Evolutionary conservation across 306 rosid species (phyloP), one percentile per base, ranked within the genome.

Genomic region (Rosa lucieae): DNA sequence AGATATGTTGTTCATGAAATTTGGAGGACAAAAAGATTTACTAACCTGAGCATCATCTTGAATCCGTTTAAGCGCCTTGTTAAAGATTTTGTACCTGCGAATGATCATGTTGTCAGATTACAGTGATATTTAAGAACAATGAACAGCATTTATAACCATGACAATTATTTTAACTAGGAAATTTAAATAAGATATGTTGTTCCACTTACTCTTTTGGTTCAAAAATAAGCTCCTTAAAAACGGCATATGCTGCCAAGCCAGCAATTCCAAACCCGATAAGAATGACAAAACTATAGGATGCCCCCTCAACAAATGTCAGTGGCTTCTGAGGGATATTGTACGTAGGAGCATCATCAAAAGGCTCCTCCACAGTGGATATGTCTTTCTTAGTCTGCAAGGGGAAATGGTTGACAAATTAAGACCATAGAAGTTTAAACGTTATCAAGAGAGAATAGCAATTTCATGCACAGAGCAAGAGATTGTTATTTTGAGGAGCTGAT

Each of bases 321-420:
- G 96, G 97, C 88, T 92, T 92, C 88, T 93, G 93, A 32, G 99
- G 98, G 85, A 96, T 96, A 66, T 93, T 91, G 85, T 93, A 89
- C 0, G 99, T 96, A 8, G 94, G 96, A 84, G 97, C 79, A 86
- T 86, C 90, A 81, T 86, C 90, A 80, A 91, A 96, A 48, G 98
- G 94, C 85, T 93, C 96, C 80, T 93, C 97, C 56, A 87, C 84
- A 4, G 89, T 91, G n/a, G 96, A 77, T 77, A 96, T 42, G 37
- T 92, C 99, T 80, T 93, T 96, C 85, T 86, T 90, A 63, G 83
- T 76, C 99, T 96, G 90, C 62, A 80, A 87, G 69, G 37, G 74
- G 43, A 74, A 83, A 67, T 52, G 63, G 9, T 37, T 56, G 48
- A 75, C 39, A 67, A 43, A 72, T 46, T 69, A 76, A 59, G 85